Evolutionary conservation across 768 basidiomycete species (phyloP), one percentile per base, ranked within the genome.

Genomic region (Lentinula guzmanii): DNA sequence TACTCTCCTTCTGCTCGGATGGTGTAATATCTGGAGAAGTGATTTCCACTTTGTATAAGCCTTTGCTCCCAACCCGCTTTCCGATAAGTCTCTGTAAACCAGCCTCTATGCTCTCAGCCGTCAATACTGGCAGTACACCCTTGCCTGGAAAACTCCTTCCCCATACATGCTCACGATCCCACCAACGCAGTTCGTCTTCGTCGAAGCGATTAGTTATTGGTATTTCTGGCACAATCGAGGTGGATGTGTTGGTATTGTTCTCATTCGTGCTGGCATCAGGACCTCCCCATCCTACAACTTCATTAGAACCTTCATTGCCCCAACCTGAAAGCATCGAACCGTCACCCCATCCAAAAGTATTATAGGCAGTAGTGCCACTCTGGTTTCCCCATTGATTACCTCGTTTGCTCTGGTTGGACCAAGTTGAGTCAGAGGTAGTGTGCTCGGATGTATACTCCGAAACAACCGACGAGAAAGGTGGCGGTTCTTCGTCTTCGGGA

Each of bases 31-130:
- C 46, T 83, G 80, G 18, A 78, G 66, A 16, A 77, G 77, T 7
- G 76, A 66, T 69, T 89, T 82, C 86, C 86, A 91, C 91, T 90
- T 92, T 51, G 76, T 74, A 18, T 70, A 72, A 71, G 92, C 90
- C 68, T 92, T 48, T 48, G 21, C 46, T 48, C 6, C 46, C 46
- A 24, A 24, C 46, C 9, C 46, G 89, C 2, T 75, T 68, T 7
- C 74, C 75, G 57, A 48, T n/a, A 1, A 48, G 8, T 18, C 46
- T 48, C 21, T 48, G 46, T 5, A 48, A 21, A 9, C 46, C 46
- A 11, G 21, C 7, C 46, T 48, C 46, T 18, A 48, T n/a, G 11
- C 46, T 79, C 76, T 51, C 90, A 77, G 6, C 86, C 88, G 72
- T 85, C 82, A 65, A 92, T 88, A 46, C 51, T 4, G 51, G 34